phyloP scores from a whole-genome alignment of 148 eudicot species.

The Dysphania ambrosioides region DNA sequence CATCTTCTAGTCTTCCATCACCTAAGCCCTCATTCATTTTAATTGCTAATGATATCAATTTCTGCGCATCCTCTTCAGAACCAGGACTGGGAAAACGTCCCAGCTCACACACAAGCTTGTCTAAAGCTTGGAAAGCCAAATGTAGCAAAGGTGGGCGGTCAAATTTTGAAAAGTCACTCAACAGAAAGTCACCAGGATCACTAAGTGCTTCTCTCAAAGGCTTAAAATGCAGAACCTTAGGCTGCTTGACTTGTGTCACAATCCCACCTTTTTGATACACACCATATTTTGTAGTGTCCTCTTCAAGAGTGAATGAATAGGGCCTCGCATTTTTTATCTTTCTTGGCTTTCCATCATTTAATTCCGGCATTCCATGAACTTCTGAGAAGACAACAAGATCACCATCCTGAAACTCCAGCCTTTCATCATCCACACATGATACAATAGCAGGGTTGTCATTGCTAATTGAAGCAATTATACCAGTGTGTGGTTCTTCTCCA shows the following conservation, averaged over 20 bases:
- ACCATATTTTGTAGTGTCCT: conserved; percentile 62
- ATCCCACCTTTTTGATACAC: conserved; percentile 66
- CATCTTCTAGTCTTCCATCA: conserved; percentile 57
- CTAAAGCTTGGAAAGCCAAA: conserved; percentile 73
- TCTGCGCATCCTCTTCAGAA: conserved; percentile 72
- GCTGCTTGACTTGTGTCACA: conserved; percentile 62
- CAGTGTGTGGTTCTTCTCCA: conserved; percentile 77
- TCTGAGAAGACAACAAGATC: conserved; percentile 74
- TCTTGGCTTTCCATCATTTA: conserved; percentile 80
- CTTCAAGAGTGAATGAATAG: conserved; percentile 64
- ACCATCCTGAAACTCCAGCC: conserved; percentile 74
- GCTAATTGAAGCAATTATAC: conserved; percentile 73
- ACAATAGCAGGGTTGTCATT: conserved; percentile 66
- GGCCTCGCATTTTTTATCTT: conserved; percentile 59
- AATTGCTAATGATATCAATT: conserved; percentile 47
- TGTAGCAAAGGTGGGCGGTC: conserved; percentile 71
- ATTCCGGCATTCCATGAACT: conserved; percentile 64
- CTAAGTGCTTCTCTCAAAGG: conserved; percentile 63
- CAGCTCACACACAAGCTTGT: conserved; percentile 46
- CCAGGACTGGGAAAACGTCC: conserved; percentile 65
- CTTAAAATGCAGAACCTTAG: conserved; percentile 63
- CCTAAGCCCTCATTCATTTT: conserved; percentile 43
- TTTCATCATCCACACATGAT: conserved; percentile 76
- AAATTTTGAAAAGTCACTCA: conserved; percentile 71
- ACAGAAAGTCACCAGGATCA: conserved; percentile 69